These are phyloP conservation scores for Claviceps fusiformis DNA, from an alignment of 2,329 filamentous ascomycete genomes.

Conservation along the genomic window DNA sequence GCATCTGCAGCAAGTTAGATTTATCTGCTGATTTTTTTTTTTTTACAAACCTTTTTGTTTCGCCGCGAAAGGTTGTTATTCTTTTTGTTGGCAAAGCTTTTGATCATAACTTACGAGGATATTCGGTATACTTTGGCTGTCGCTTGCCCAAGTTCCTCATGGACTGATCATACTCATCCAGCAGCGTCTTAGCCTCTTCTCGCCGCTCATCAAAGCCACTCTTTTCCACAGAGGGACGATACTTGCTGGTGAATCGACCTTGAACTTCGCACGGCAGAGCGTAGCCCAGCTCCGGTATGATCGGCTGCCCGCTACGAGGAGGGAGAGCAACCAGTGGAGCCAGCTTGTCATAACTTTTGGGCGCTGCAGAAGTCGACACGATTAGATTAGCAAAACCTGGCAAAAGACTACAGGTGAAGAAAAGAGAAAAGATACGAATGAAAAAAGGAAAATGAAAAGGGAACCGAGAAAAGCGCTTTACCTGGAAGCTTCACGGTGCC, in stretches of 20 bases:
- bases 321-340: conserved; percentile 28
- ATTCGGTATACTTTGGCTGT: conserved; percentile 33
- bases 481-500: conserved; percentile 27
- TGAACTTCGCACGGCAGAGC: conserved; percentile 30
- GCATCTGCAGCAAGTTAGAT: conserved; percentile 16
- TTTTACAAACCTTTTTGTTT: too few species aligned
- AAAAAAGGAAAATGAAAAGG: too few species aligned
- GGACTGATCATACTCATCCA: conserved; percentile 27
- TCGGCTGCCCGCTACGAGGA: conserved; percentile 22
- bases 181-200: conserved; percentile 23
- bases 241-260: conserved; percentile 27
- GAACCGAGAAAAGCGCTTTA: conserved; percentile 2
- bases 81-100: not conserved
- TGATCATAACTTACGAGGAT: conserved; percentile 21
- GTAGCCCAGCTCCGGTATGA: conserved; percentile 26
- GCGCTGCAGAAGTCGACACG: conserved; percentile 10
- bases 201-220: conserved; percentile 27
- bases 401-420: not conserved
- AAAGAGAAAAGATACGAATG: not conserved
- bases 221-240: conserved; percentile 25
- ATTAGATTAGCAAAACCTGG: not conserved
- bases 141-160: conserved; percentile 29
- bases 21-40: not conserved
- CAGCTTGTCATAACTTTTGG: conserved; percentile 32
- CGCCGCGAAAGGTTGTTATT: too few species aligned